A percentile compares a stretch with the other conserved stretches of the same genome.
phyloP scores from a whole-genome alignment of 1,284 basidiomycete species.

The Ustilago trichophora region DNA sequence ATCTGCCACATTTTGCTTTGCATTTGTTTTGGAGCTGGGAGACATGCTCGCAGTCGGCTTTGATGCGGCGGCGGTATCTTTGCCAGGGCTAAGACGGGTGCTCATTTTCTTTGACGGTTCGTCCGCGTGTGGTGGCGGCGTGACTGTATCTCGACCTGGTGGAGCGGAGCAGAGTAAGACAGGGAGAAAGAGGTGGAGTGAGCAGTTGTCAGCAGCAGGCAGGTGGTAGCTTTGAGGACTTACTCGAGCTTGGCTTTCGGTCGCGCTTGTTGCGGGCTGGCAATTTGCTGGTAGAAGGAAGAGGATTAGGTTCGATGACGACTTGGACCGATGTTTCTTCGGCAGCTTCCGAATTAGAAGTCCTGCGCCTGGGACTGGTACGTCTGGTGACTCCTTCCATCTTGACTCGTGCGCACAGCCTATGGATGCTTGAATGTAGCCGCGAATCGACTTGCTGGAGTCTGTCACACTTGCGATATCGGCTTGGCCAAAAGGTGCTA shows the following conservation, averaged over 20 bases:
- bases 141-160: constrained; percentile 9
- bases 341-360: constrained; percentile 3
- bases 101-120: constrained; percentile 12
- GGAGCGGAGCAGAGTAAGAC: too few species aligned
- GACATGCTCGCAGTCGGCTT: neutral
- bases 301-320: constrained; percentile 1
- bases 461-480: too few species aligned
- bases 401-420: too few species aligned
- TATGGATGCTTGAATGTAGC: too few species aligned
- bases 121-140: constrained; percentile 2
- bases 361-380: constrained; percentile 12
- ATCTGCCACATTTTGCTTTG: too few species aligned
- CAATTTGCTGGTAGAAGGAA: constrained; percentile 6
- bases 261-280: constrained; percentile 5
- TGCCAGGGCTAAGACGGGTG: constrained; percentile 14
- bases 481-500: too few species aligned
- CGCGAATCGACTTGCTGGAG: too few species aligned
- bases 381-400: too few species aligned
- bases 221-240: too few species aligned
- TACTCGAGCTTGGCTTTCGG: constrained; percentile 8
- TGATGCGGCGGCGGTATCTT: constrained; percentile 4
- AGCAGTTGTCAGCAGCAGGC: too few species aligned
- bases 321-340: constrained; percentile 1
- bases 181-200: too few species aligned
- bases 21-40: neutral